A percentile compares a stretch with the other conserved stretches of the same genome.
Evolutionary conservation across 23 red algal species (phyloP).

Genomic region (Gracilaria domingensis): DNA sequence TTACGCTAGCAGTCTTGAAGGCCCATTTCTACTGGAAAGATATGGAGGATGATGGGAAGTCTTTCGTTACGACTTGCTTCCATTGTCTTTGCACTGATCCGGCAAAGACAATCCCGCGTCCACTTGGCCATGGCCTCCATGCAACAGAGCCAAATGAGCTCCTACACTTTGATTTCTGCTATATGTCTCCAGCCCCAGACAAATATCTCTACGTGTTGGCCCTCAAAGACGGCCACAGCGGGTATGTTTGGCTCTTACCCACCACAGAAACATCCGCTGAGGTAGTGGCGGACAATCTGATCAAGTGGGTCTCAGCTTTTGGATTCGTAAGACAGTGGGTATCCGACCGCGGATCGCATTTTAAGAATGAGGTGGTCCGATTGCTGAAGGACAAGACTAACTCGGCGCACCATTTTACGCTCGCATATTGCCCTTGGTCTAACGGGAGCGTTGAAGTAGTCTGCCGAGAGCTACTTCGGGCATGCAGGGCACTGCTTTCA

Average conservation of each 20-base stretch:
- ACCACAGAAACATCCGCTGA: background rate
- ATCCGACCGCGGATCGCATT: slow-evolving; percentile 34
- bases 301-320: slow-evolving; percentile 7
- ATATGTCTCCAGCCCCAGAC: background rate
- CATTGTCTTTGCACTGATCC: too few relatives aligned
- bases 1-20: too few relatives aligned
- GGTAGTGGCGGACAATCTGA: background rate
- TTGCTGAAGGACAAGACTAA: background rate
- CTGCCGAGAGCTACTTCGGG: too few relatives aligned
- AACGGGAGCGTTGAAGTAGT: too few relatives aligned
- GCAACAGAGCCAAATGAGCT: too few relatives aligned
- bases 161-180: too few relatives aligned
- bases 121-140: background rate
- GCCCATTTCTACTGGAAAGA: too few relatives aligned
- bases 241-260: slow-evolving; percentile 36
- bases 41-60: too few relatives aligned
- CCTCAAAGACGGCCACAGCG: slow-evolving; percentile 31
- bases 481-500: slow-evolving; percentile 11
- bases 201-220: slow-evolving; percentile 19
- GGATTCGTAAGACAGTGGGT: slow-evolving; percentile 20
- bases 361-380: slow-evolving; percentile 21
- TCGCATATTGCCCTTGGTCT: background rate
- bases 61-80: too few relatives aligned
- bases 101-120: too few relatives aligned
- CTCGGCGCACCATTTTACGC: background rate